Conservation (phyloP, 352 stramenopile species). For the Phytophthora sp. region DNA sequence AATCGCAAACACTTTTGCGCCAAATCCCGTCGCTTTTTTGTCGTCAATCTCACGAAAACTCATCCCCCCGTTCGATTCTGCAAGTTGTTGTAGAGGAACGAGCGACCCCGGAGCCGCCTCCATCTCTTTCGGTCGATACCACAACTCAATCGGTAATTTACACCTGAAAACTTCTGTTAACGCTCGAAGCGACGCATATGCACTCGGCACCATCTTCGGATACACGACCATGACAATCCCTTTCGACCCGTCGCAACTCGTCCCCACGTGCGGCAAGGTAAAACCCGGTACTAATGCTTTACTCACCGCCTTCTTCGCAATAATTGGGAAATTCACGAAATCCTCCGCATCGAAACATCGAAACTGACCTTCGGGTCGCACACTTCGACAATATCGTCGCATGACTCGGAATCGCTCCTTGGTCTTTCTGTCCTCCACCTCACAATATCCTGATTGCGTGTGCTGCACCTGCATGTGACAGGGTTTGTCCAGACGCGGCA, state of each 20-base stretch:
- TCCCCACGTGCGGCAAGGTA: conserved; percentile 17
- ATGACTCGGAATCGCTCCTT: conserved; percentile 52
- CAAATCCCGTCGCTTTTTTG: conserved; percentile 46
- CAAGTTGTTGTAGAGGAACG: conserved; percentile 21
- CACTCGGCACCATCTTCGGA: conserved; percentile 54
- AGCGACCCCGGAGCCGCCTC: conserved; percentile 23
- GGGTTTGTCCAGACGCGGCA: conserved; percentile 28
- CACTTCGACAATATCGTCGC: conserved; percentile 39
- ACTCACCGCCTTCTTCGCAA: conserved; percentile 26
- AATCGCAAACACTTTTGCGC: conserved; percentile 60
- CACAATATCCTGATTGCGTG: conserved; percentile 50
- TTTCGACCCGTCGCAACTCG: not conserved
- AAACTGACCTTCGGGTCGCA: conserved; percentile 42
- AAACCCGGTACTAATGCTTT: conserved; percentile 21
- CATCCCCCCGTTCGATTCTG: conserved; percentile 2
- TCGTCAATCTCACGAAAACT: conserved; percentile 43
- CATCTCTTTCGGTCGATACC: conserved; percentile 51
- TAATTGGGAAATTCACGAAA: conserved; percentile 48
- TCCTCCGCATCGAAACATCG: conserved; percentile 50
- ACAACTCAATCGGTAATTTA: conserved; percentile 58
- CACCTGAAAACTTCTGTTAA: conserved; percentile 44
- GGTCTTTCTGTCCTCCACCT: conserved; percentile 38
- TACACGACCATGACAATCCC: conserved; percentile 69
- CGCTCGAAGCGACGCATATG: conserved; percentile 45
- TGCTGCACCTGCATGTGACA: conserved; percentile 33